Percentiles rank a stretch among this genome's conserved stretches.
Evolutionary conservation across 176 grass and related monocot genomes (phyloP).

Genomic region (Puccinellia tenuiflora): DNA sequence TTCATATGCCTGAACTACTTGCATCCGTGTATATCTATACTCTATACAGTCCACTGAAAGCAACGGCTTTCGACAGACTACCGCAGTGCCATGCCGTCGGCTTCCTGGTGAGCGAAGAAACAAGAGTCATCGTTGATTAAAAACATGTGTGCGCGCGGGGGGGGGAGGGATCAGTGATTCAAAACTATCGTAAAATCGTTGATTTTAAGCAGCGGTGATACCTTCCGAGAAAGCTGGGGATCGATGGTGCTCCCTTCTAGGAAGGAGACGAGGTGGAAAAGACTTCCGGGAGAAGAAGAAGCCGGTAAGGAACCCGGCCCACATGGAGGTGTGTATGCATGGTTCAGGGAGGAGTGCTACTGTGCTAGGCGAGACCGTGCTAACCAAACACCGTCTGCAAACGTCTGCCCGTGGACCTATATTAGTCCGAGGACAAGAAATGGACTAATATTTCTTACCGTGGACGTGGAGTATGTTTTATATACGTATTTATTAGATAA

Average conservation of each 20-base stretch:
- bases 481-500: no score
- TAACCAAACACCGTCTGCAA: conserved; percentile 21
- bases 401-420: conserved; percentile 29
- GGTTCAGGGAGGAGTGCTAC: neutral
- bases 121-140: neutral
- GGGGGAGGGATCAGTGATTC: neutral
- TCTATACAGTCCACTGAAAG: neutral
- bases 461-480: no score
- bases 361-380: neutral
- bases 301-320: neutral
- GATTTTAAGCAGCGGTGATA: neutral
- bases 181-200: neutral
- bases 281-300: neutral
- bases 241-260: neutral
- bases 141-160: neutral
- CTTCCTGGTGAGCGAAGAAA: neutral
- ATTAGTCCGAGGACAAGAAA: no score
- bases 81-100: neutral
- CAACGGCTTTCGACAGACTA: neutral
- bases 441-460: no score
- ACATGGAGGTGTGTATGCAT: neutral
- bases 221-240: conserved; percentile 1
- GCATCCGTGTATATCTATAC: conserved; percentile 6
- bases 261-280: conserved; percentile 10
- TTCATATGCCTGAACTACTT: neutral